Conservation (phyloP, 2,329 filamentous ascomycete species). For the Scytalidium lignicola region DNA sequence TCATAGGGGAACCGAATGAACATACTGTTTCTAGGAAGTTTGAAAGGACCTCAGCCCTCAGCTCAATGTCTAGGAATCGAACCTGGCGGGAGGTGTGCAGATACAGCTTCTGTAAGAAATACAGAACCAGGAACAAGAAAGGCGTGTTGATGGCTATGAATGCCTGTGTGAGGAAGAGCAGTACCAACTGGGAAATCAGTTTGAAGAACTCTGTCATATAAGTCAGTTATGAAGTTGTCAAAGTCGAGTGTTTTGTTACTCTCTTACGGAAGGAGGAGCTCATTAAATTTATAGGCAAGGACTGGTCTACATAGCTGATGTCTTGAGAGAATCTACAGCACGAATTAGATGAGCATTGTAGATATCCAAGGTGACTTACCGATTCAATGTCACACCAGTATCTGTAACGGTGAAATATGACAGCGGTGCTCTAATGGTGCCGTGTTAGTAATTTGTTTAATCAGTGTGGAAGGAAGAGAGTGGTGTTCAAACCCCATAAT, state of each 20-base stretch:
- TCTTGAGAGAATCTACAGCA: conserved; percentile 1
- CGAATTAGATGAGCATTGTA: not conserved
- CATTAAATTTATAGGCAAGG: not conserved
- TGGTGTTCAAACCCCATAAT: conserved; percentile 19
- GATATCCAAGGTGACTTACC: conserved; percentile 7
- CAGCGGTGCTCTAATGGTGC: conserved; percentile 30
- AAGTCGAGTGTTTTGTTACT: not conserved
- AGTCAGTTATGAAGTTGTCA: not conserved
- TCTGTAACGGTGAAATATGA: conserved; percentile 11
- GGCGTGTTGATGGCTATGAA: conserved; percentile 48
- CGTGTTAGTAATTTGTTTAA: conserved; percentile 1
- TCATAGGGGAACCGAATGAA: not conserved
- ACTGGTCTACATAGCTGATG: not conserved
- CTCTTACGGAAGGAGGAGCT: conserved; percentile 1
- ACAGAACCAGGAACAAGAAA: conserved; percentile 40
- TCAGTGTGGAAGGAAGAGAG: not conserved
- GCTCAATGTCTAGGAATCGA: conserved; percentile 55
- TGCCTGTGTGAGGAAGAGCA: conserved; percentile 41
- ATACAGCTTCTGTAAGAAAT: conserved; percentile 50
- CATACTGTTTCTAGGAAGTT: conserved; percentile 35
- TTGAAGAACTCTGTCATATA: conserved; percentile 15
- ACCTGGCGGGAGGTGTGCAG: conserved; percentile 56
- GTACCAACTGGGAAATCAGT: conserved; percentile 37
- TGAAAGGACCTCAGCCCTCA: conserved; percentile 47
- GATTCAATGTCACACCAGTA: conserved; percentile 4